phyloP scores from a whole-genome alignment of 106 monocot genomes.

The Dendrobium chrysotoxum region DNA sequence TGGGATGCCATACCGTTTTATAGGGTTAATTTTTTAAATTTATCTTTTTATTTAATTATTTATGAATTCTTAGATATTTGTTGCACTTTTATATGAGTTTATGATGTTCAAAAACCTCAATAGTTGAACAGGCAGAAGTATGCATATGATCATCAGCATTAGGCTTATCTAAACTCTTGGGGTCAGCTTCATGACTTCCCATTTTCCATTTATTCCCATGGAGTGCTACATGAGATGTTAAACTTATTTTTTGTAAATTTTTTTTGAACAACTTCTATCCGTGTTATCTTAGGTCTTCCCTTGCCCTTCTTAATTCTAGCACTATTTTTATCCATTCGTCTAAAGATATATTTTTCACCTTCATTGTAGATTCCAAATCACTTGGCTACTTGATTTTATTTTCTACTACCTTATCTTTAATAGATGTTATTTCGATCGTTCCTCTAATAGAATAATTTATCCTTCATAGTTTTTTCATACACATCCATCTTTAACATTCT shows the following conservation, averaged over 20 bases:
- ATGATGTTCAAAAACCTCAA: not conserved
- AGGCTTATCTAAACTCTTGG: not conserved
- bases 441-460: not conserved
- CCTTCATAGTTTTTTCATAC: not conserved
- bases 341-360: not conserved
- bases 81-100: not conserved
- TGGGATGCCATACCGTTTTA: not conserved
- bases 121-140: not conserved
- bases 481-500: not conserved
- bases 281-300: not conserved
- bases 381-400: not conserved
- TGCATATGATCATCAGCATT: not conserved
- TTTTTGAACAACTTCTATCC: not conserved
- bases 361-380: not conserved
- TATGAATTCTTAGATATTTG: not conserved
- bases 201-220: not conserved
- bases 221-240: not conserved
- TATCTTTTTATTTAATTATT: not conserved
- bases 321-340: not conserved
- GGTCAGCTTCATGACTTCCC: not conserved
- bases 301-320: not conserved
- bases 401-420: not conserved
- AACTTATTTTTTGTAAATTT: not conserved
- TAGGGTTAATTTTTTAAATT: not conserved
- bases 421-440: not conserved